Conservation (phyloP, 305 asterid genomes). For the Fraxinus baroniana region DNA sequence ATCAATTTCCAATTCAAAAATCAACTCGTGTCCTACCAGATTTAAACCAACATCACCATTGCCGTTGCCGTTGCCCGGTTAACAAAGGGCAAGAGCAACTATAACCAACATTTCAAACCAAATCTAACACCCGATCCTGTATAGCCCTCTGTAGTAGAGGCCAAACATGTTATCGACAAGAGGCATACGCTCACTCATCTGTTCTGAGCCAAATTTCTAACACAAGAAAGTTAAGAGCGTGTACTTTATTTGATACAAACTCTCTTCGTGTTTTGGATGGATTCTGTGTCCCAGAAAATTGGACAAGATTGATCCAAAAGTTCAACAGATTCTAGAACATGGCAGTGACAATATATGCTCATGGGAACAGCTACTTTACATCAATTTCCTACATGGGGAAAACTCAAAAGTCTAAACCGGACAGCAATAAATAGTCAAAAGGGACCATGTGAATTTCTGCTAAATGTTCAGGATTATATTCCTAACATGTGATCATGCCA, state of each 20-base stretch:
- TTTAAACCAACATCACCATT: background rate
- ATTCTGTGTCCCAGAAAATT: background rate
- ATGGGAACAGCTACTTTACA: background rate
- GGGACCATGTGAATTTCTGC: background rate
- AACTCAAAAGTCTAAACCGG: background rate
- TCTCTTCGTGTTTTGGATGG: background rate
- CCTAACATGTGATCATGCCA: background rate
- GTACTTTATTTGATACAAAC: background rate
- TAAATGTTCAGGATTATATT: background rate
- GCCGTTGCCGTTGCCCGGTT: background rate
- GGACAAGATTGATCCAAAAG: background rate
- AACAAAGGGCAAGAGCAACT: background rate
- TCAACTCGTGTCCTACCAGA: background rate
- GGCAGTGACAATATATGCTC: background rate
- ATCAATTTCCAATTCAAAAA: background rate
- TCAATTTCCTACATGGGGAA: background rate
- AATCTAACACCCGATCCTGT: background rate
- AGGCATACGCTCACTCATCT: background rate
- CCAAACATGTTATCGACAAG: background rate
- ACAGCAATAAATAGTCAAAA: background rate
- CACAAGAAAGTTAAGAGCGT: background rate
- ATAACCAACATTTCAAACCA: background rate
- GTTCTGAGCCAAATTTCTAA: background rate
- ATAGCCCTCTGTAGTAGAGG: background rate
- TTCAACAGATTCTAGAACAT: background rate